phyloP scores from a whole-genome alignment of 2,329 filamentous ascomycete species.

The Sclerotiophoma versabilis region DNA sequence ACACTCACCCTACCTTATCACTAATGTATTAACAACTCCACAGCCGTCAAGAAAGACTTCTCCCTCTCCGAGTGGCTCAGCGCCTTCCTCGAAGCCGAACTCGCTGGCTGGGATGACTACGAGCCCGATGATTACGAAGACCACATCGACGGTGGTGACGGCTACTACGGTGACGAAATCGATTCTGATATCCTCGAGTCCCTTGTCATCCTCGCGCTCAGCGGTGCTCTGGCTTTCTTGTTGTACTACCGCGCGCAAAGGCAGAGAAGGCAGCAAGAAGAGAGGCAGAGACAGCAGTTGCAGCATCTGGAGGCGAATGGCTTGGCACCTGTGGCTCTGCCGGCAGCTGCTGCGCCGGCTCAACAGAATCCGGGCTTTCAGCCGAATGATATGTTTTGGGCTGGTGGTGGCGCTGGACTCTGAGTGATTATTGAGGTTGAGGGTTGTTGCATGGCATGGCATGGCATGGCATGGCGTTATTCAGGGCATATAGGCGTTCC shows the following conservation, averaged over 20 bases:
- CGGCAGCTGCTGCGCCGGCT: not conserved
- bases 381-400: conserved; percentile 11
- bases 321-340: not conserved
- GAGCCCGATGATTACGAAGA: conserved; percentile 57
- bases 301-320: conserved; percentile 18
- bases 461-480: conserved; percentile 8
- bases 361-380: conserved; percentile 1
- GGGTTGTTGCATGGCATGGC: conserved; percentile 2
- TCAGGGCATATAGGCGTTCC: not conserved
- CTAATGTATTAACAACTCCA: conserved; percentile 12
- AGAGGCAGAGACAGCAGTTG: conserved; percentile 38
- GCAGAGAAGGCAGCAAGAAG: conserved; percentile 54
- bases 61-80: conserved; percentile 85
- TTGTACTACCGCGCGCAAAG: conserved; percentile 82
- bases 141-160: conserved; percentile 49
- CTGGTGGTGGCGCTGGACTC: conserved; percentile 12
- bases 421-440: not conserved
- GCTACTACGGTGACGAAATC: conserved; percentile 68
- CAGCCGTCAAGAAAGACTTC: conserved; percentile 74
- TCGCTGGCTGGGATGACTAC: conserved; percentile 65
- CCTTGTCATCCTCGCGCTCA: conserved; percentile 79
- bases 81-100: conserved; percentile 75
- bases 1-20: not conserved
- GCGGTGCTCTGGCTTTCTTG: conserved; percentile 75
- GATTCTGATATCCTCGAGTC: conserved; percentile 86